Evolutionary conservation across 108 stramenopile species (phyloP), one percentile per base, ranked within the genome.

Genomic region (Pseudonitzschia pungens): DNA sequence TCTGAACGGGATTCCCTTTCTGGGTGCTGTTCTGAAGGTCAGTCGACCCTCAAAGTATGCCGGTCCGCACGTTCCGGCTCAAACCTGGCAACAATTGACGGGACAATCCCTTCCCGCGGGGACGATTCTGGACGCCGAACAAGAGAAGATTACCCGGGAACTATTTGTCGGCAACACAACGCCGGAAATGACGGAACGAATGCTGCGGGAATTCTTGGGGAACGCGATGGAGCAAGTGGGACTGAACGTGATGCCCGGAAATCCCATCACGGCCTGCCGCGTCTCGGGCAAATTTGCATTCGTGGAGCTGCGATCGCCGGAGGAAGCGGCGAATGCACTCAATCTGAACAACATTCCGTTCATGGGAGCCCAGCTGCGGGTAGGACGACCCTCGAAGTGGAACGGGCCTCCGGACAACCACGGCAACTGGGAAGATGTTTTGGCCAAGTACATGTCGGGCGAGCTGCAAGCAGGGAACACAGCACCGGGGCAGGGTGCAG

Each of bases 341-440:
- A 96, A 96, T 84, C 79, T 96, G 72, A 96, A 95, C 83, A 92
- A 93, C 65, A 96, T 98, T 69, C 96, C 96, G 0, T 98, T 90
- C 81, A 77, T 96, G 85, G 97, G 96, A 51, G 75, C 91, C 53
- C 78, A 82, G 56, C 78, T 98, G 8, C 83, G 94, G 20, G 91
- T 98, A 14, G 90, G 91, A 56, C 77, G 97, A 56, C 97, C 97
- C 14, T 86, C 90, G 53, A 98, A 96, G 70, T 98, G 94, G 81
- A 89, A 82, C 24, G 96, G 97, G 12, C 87, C 90, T 10, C 77
- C 86, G 20, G 96, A 92, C 57, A 84, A 85, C 41, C 94, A 95
- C 75, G 89, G 91, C 27, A 96, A 95, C 77, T 97, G 97, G 97
- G 92, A 95, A 58, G 97, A 97, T 67, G 92, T 97, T 55, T 72